phyloP scores from a whole-genome alignment of 208 protist genomes.

The Leishmania tropica region DNA sequence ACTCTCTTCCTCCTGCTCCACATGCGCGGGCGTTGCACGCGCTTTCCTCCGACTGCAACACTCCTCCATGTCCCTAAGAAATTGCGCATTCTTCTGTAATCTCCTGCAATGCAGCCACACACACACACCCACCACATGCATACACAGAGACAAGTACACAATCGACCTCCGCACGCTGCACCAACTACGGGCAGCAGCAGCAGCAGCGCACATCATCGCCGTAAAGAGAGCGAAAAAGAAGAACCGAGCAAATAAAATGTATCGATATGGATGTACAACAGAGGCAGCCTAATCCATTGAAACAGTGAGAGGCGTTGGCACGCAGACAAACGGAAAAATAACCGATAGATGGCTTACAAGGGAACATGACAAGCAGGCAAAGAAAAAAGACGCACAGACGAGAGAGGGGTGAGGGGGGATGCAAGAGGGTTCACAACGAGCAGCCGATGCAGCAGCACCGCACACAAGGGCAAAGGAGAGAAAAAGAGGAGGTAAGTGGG shows the following conservation, averaged over 20 bases:
- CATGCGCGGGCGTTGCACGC: not conserved
- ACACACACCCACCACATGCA: not conserved
- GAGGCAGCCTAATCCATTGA: not conserved
- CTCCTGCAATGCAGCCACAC: not conserved
- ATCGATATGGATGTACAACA: not conserved
- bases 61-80: not conserved
- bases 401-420: not conserved
- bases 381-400: not conserved
- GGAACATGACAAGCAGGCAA: no score
- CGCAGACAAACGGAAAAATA: not conserved
- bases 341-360: not conserved
- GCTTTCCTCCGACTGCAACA: not conserved
- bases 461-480: not conserved
- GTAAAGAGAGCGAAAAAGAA: not conserved
- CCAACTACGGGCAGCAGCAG: not conserved
- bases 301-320: not conserved
- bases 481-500: not conserved
- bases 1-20: not conserved
- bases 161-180: not conserved
- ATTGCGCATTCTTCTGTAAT: not conserved
- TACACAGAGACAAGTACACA: not conserved
- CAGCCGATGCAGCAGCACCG: not conserved
- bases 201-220: not conserved
- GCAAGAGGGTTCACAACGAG: not conserved
- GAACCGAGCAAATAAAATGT: not conserved